Base-by-base conservation (phyloP, 768 basidiomycete genomes). In the Cytidiella melzeri region DNA sequence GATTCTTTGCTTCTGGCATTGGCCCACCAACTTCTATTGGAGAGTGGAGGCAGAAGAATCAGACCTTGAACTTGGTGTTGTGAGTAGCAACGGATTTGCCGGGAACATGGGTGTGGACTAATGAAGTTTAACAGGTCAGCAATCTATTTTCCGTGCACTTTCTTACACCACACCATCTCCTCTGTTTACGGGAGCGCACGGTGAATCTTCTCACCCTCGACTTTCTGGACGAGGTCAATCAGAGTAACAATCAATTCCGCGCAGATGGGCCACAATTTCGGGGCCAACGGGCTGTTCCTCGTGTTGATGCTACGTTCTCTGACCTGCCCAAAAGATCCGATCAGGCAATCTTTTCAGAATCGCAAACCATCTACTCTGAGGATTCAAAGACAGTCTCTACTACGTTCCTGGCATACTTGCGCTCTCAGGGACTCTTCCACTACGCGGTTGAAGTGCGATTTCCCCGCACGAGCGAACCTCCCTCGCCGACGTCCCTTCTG, bases 171-270 rank as follows among this genome's bases (percentile, higher is more conserved):
- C 74, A 76, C 46, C 55, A 64, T 34, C 43, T 83, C n/a, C 61
- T 83, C 21, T 68, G 76, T 20, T 71, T 82, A 56, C 77, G 73
- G 49, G 64, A 71, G 1, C 75, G 73, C 4, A 72, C 79, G 1
- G 55, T 84, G 20, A 78, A 81, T 50, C 61, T 79, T 3, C 69
- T 72, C 51, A 62, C 70, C 0, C 54, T 70, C 23, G 45, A 45
- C 24, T 27, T 42, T 43, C 34, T 47, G 5, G n/a, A 4, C 21
- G 38, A 43, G 3, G 25, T 34, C 54, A n/a, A n/a, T n/a, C n/a
- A n/a, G n/a, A n/a, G n/a, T n/a, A n/a, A n/a, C n/a, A n/a, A n/a
- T n/a, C n/a, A n/a, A n/a, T n/a, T n/a, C n/a, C n/a, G n/a, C n/a
- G n/a, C n/a, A n/a, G n/a, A n/a, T n/a, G n/a, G n/a, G n/a, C n/a